Percentiles rank a stretch among this genome's conserved stretches.
Conservation (phyloP, 2,329 filamentous ascomycete species). For the Emmonsiellopsis sp. region DNA sequence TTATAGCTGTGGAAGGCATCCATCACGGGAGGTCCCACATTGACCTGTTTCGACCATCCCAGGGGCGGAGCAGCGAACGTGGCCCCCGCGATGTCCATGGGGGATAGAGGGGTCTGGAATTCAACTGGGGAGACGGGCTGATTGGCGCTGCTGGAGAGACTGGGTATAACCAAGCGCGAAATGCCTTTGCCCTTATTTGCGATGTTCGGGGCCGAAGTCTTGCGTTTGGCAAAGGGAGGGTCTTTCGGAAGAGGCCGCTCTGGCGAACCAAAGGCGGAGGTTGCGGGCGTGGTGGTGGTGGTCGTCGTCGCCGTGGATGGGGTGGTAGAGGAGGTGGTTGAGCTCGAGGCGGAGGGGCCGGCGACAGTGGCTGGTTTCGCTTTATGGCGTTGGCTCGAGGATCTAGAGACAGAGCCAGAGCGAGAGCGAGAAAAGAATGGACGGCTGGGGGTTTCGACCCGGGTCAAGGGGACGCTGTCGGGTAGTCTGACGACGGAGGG, state of each 20-base stretch:
- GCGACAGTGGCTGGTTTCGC: not conserved
- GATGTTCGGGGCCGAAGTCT: not conserved
- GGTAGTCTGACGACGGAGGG: not conserved
- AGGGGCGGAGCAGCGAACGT: no score
- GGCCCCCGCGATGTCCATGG: not conserved
- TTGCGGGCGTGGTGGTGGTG: not conserved
- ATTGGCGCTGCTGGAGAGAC: not conserved
- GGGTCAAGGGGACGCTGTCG: not conserved
- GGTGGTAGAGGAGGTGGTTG: not conserved
- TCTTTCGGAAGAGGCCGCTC: not conserved
- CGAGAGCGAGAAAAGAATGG: constrained; percentile 1
- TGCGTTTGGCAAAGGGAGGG: not conserved
- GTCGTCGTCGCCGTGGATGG: not conserved
- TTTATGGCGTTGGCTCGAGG: not conserved
- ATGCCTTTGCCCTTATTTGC: not conserved
- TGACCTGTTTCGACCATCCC: not conserved
- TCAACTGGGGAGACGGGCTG: not conserved
- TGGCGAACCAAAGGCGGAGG: not conserved
- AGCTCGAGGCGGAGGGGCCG: not conserved
- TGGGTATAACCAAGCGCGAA: constrained; percentile 1
- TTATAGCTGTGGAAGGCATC: constrained; percentile 12
- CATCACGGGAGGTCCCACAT: not conserved
- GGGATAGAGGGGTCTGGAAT: not conserved
- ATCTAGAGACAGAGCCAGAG: not conserved
- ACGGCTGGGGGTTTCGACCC: not conserved